Evolutionary conservation across 345 rosid species (phyloP), one percentile per base, ranked within the genome.

Genomic region (Hirschfeldia incana): DNA sequence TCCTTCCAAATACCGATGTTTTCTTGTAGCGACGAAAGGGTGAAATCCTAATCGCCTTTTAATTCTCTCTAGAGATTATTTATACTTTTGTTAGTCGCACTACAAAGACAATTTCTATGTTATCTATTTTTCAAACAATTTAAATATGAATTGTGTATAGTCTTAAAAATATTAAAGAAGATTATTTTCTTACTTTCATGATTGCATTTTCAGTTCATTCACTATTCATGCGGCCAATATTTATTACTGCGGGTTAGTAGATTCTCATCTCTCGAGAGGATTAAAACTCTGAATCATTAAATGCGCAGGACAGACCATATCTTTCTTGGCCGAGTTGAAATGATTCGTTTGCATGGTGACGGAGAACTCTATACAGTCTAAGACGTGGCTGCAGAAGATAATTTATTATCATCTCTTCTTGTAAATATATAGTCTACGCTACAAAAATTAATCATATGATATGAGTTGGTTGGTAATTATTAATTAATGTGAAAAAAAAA

Each of bases 311-410:
- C 53, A 30, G 72, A 75, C 79, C 79, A 70, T 57, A 75, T 69
- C 79, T 80, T 75, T 80, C 49, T 80, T 75, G 63, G 72, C 37
- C 6, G 62, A 75, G 79, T 75, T 53, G 0, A 74, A 74, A 69
- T 69, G 75, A 79, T 74, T 34, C 32, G 74, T 79, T 46, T 61
- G 74, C 63, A 67, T 66, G 42, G 70, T 73, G 75, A 68, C 73
- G 70, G 82, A 73, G 77, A 59, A 67, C 64, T 58, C 77, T 72
- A 67, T 6, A 16, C 2, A 7, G 4, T 17, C 8, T 55, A 63
- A 77, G 51, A 77, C 51, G 61, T 28, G 46, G 53, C 71, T 77
- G 58, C 66, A 9, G 11, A 39, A 37, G 51, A 65, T 46, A 72
- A 78, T 71, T 77, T 53, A 78, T 71, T 76, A 71, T 65, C 29